These are phyloP conservation scores for Chlamydomonas eustigma DNA, from an alignment of 139 green algal species.

Conservation along the genomic window DNA sequence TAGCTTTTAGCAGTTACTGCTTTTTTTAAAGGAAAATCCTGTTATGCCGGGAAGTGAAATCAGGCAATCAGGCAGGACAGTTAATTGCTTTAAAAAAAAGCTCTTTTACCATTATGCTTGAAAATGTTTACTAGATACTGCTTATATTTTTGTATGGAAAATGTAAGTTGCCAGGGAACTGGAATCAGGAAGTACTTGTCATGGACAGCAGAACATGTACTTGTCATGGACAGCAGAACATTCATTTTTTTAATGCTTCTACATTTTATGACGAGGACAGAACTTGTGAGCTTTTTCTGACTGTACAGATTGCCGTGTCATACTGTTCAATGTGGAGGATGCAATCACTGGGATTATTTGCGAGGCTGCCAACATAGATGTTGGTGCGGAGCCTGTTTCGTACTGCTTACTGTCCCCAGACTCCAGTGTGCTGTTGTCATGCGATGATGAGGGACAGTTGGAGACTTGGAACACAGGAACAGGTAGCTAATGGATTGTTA, in stretches of 20 bases:
- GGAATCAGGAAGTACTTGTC: background rate
- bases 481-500: slow-evolving; percentile 1
- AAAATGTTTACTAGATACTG: too few relatives aligned
- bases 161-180: too few relatives aligned
- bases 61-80: too few relatives aligned
- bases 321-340: slow-evolving; percentile 12
- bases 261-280: background rate
- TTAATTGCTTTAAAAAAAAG: too few relatives aligned
- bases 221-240: background rate
- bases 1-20: too few relatives aligned
- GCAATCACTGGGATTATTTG: background rate
- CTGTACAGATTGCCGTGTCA: slow-evolving; percentile 16
- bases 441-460: slow-evolving; percentile 43
- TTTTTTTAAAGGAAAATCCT: too few relatives aligned
- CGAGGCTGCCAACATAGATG: slow-evolving; percentile 19
- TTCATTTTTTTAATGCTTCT: background rate
- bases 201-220: background rate
- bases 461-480: slow-evolving; percentile 29
- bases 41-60: too few relatives aligned
- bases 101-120: too few relatives aligned
- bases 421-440: slow-evolving; percentile 19
- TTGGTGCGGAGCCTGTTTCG: slow-evolving; percentile 34
- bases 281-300: background rate
- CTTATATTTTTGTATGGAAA: too few relatives aligned
- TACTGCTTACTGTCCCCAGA: slow-evolving; percentile 25